Base-by-base conservation (phyloP, 495 filamentous ascomycete genomes). In the Daldinia caldariorum region DNA sequence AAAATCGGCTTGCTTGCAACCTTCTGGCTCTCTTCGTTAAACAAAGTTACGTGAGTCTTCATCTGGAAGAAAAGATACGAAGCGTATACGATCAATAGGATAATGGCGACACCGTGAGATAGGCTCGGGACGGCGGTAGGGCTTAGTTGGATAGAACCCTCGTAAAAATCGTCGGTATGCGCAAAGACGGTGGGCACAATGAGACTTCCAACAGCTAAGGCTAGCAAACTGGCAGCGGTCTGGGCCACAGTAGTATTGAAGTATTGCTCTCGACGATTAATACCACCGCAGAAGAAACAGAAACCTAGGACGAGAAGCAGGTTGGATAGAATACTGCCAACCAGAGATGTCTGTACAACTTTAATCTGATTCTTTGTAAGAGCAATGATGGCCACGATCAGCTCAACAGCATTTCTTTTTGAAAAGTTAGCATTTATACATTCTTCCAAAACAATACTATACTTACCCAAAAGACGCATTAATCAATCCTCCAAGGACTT, bases 191-290 rank as follows among this genome's bases (percentile, higher is more conserved):
- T 97, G 0, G 94, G 94, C 34, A 97, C 92, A 65, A 97, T 93
- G 64, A 97, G 81, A 77, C 86, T 89, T 59, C 86, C 90, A 12
- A 96, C 91, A 14, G 91, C 90, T 18, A 97, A 81, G 3, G 93
- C 89, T 1, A 97, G 83, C 13, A 97, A 78, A 79, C 89, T 92
- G 31, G 93, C 88, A 1, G 94, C 93, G 0, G 94, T 97, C 76
- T 97, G 93, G 1, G 94, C 94, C n/a, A 97, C 94, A 2, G 90
- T 92, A 1, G 91, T 87, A 80, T 97, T 97, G 86, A 97, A 97
- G 76, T 88, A 89, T 70, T 97, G 94, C 74, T 97, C 91, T 34
- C 86, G 67, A 20, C 94, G 88, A 54, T 90, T 88, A 53, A 95
- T 77, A 32, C 94, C 94, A 34, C 94, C 94, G 56, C 91, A 91